Percentiles rank a stretch among this genome's conserved stretches.
Conservation (phyloP, 495 filamentous ascomycete genomes). For the Aspergillus cavernicola region DNA sequence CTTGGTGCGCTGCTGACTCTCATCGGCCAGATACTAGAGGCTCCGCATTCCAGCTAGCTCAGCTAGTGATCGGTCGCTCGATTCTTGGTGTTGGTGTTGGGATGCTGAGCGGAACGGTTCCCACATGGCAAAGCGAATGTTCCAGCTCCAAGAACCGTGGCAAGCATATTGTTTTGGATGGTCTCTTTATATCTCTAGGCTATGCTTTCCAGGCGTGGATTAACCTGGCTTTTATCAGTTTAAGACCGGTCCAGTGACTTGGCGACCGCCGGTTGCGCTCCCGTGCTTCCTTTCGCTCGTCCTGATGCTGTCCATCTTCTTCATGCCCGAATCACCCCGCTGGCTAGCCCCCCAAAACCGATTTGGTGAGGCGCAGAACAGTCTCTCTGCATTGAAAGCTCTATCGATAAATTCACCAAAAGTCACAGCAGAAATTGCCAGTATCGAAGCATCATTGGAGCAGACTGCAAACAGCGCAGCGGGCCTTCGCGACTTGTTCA, state of each 20-base stretch:
- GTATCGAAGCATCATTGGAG: slow-evolving; percentile 31
- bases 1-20: too few species aligned
- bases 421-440: slow-evolving; percentile 18
- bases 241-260: slow-evolving; percentile 32
- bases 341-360: slow-evolving; percentile 10
- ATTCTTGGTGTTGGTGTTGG: slow-evolving; percentile 44
- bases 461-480: slow-evolving; percentile 14
- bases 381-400: slow-evolving; percentile 22
- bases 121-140: slow-evolving; percentile 48
- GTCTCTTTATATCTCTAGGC: slow-evolving; percentile 49
- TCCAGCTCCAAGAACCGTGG: slow-evolving; percentile 27
- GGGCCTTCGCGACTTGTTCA: slow-evolving; percentile 15
- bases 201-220: slow-evolving; percentile 36
- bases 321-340: slow-evolving; percentile 42
- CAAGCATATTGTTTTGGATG: slow-evolving; percentile 35
- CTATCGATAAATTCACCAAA: slow-evolving; percentile 10
- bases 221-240: slow-evolving; percentile 38
- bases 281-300: slow-evolving; percentile 46
- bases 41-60: slow-evolving; percentile 45
- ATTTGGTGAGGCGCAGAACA: slow-evolving; percentile 15
- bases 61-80: slow-evolving; percentile 58
- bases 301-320: slow-evolving; percentile 26
- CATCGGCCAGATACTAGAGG: too few species aligned
- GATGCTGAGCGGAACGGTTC: slow-evolving; percentile 38
- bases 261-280: slow-evolving; percentile 41